These are phyloP conservation scores for Calonectria pauciramosa DNA, from an alignment of 2,329 filamentous ascomycete species.

Conservation along the genomic window DNA sequence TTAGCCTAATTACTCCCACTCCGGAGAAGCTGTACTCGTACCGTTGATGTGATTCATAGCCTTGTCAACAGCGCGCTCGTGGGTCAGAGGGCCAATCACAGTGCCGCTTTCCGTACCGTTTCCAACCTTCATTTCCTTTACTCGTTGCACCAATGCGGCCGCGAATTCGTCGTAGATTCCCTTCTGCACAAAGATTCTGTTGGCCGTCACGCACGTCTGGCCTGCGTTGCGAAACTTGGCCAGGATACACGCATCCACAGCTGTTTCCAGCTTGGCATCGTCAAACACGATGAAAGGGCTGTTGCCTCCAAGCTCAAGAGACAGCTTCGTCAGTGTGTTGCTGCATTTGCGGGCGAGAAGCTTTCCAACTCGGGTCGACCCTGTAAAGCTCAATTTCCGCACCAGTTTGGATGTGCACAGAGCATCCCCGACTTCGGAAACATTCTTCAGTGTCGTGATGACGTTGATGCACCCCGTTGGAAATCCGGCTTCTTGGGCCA, in stretches of 20 bases:
- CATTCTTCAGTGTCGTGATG: constrained; percentile 1
- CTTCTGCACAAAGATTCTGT: constrained; percentile 69
- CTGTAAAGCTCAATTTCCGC: constrained; percentile 21
- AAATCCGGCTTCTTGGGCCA: constrained; percentile 2
- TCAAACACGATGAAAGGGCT: constrained; percentile 11
- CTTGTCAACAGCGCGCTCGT: constrained; percentile 72
- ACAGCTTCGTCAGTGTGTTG: neutral
- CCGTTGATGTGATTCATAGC: constrained; percentile 69
- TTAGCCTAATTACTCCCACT: neutral
- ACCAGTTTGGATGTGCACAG: neutral
- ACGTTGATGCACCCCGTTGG: constrained; percentile 17
- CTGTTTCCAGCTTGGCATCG: neutral
- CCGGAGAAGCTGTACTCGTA: neutral
- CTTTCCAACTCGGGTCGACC: constrained; percentile 3
- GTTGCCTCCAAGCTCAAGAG: constrained; percentile 10
- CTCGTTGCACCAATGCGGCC: constrained; percentile 60
- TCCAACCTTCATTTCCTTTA: constrained; percentile 69
- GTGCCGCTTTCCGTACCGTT: constrained; percentile 65
- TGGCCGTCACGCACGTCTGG: constrained; percentile 52
- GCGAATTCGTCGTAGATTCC: constrained; percentile 70
- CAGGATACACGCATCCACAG: neutral
- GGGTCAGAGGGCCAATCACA: constrained; percentile 72
- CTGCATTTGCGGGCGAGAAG: neutral
- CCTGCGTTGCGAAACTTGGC: constrained; percentile 11
- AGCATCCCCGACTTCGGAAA: constrained; percentile 1